Evolutionary conservation across 2,329 filamentous ascomycete species (phyloP).

Genomic region (Claviceps pusilla): DNA sequence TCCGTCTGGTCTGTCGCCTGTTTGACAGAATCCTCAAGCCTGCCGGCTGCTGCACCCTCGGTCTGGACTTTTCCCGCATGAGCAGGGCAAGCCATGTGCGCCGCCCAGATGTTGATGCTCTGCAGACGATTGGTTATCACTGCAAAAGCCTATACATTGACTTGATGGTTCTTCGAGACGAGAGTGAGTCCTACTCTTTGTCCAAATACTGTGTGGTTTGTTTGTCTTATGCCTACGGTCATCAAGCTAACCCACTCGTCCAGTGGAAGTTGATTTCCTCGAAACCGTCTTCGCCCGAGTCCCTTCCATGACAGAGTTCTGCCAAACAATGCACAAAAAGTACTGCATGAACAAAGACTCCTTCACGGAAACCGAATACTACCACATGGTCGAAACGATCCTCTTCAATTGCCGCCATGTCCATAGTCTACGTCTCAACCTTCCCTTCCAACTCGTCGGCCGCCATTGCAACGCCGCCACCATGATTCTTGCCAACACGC

Average conservation of each 20-base stretch:
- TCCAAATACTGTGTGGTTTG: no score
- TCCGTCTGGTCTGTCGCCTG: conserved; percentile 34
- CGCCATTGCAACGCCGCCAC: conserved; percentile 31
- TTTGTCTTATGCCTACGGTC: neutral
- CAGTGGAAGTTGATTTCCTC: conserved; percentile 35
- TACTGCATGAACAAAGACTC: conserved; percentile 34
- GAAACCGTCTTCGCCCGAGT: conserved; percentile 29
- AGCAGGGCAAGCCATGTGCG: conserved; percentile 19
- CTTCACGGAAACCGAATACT: conserved; percentile 36
- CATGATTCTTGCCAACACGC: conserved; percentile 35
- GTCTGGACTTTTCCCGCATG: conserved; percentile 35
- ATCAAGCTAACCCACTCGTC: conserved; percentile 4
- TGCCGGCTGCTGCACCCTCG: conserved; percentile 30
- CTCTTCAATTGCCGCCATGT: conserved; percentile 30
- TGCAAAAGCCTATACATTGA: conserved; percentile 36
- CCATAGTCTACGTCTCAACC: conserved; percentile 31
- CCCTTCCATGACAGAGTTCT: conserved; percentile 31
- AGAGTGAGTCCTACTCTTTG: conserved; percentile 21
- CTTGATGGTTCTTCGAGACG: conserved; percentile 37
- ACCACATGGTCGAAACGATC: conserved; percentile 24
- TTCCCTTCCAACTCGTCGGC: conserved; percentile 36
- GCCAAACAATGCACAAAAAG: conserved; percentile 25
- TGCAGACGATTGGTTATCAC: conserved; percentile 31
- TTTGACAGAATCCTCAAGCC: conserved; percentile 34
- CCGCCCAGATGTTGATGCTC: conserved; percentile 23